These are phyloP conservation scores for Gossypium rotundifolium DNA, from an alignment of 345 rosid species.

Conservation along the genomic window DNA sequence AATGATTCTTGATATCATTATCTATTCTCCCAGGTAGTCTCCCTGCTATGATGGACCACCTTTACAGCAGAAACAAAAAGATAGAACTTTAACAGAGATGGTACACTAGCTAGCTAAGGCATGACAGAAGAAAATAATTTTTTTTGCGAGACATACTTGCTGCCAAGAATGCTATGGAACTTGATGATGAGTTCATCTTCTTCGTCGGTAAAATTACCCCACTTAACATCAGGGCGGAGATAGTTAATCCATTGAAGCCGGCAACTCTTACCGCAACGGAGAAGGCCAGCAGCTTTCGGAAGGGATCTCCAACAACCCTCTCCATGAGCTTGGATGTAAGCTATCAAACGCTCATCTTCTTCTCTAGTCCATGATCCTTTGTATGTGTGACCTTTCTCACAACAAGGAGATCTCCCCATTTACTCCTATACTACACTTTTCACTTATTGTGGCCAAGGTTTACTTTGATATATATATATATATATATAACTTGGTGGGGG, in stretches of 20 bases:
- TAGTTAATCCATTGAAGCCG: constrained; percentile 80
- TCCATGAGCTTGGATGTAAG: constrained; percentile 64
- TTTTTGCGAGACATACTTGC: constrained; percentile 37
- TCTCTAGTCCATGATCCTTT: constrained; percentile 82
- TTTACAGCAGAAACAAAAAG: background rate
- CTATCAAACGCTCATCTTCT: constrained; percentile 63
- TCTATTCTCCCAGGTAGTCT: constrained; percentile 48
- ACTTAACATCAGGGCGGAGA: constrained; percentile 63
- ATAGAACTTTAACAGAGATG: background rate
- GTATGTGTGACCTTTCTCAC: constrained; percentile 78
- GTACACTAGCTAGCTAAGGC: background rate
- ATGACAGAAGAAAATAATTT: background rate
- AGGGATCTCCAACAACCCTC: constrained; percentile 85
- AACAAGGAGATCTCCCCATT: constrained; percentile 80
- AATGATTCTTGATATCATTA: constrained; percentile 50
- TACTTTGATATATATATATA: too few relatives aligned
- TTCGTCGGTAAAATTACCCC: constrained; percentile 69
- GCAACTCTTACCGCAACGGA: constrained; percentile 70
- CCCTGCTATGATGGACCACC: constrained; percentile 55
- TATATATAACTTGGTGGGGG: too few relatives aligned
- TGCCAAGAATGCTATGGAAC: constrained; percentile 66
- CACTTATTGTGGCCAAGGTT: too few relatives aligned
- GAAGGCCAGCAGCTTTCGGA: constrained; percentile 77
- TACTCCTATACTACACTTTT: too few relatives aligned
- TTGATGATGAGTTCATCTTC: constrained; percentile 75